A percentile compares a stretch with the other conserved stretches of the same genome.
phyloP scores from a whole-genome alignment of 371 early-diverging fungal species.

The Mortierella sp. region DNA sequence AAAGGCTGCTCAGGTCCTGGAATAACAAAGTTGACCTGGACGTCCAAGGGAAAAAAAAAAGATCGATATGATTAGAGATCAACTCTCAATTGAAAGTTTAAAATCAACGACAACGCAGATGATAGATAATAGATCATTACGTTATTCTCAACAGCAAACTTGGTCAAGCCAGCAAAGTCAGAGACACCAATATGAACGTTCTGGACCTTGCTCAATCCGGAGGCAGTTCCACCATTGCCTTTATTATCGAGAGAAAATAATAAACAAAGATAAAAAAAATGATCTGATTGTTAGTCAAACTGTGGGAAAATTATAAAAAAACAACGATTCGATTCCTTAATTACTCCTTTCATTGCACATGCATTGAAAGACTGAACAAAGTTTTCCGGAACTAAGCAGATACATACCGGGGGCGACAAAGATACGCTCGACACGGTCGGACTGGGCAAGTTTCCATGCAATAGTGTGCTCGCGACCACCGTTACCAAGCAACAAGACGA shows the following conservation, averaged over 20 bases:
- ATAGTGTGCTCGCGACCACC: conserved; percentile 98
- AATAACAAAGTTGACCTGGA: conserved; percentile 82
- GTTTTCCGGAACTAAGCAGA: neutral
- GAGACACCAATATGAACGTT: conserved; percentile 82
- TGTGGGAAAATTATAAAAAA: conserved; percentile 3
- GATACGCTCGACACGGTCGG: conserved; percentile 79
- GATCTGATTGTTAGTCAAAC: neutral
- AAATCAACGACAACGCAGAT: neutral
- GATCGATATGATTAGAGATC: neutral
- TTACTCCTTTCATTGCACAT: neutral
- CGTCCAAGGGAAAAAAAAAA: too few relatives aligned
- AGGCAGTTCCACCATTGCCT: conserved; percentile 96
- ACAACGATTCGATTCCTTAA: too few relatives aligned
- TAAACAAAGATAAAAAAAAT: conserved; percentile 3
- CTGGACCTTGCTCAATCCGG: conserved; percentile 74
- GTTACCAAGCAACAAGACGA: conserved; percentile 90
- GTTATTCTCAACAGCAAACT: conserved; percentile 85
- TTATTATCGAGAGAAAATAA: conserved; percentile 3
- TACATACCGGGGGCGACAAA: conserved; percentile 91
- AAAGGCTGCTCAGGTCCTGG: conserved; percentile 98
- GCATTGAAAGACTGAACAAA: neutral
- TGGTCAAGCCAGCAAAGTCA: conserved; percentile 81
- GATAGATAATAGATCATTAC: conserved; percentile 56
- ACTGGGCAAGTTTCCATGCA: conserved; percentile 91
- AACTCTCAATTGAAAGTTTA: conserved; percentile 5